These are phyloP conservation scores for Pseudogymnoascus sp. DNA, from an alignment of 2,329 filamentous ascomycete species.

Conservation along the genomic window DNA sequence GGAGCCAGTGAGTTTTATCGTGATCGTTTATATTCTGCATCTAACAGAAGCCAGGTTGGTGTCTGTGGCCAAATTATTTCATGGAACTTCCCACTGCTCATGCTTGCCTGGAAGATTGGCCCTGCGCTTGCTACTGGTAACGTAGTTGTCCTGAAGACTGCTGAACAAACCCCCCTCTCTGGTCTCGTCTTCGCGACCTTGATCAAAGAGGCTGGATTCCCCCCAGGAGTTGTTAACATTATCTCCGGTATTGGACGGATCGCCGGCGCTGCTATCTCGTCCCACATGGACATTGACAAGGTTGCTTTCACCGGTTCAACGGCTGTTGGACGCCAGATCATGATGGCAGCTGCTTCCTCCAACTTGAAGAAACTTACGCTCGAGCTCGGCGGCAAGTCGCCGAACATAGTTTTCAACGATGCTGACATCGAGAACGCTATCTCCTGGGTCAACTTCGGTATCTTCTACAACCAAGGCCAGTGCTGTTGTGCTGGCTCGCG, in stretches of 20 bases:
- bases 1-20: no score
- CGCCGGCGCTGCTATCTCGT: conserved; percentile 57
- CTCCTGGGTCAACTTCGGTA: conserved; percentile 52
- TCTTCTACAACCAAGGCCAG: conserved; percentile 39
- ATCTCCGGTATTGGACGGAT: conserved; percentile 61
- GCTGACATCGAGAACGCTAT: conserved; percentile 57
- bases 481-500: conserved; percentile 55
- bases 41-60: conserved; percentile 38
- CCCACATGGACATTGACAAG: conserved; percentile 62
- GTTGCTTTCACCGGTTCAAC: conserved; percentile 61
- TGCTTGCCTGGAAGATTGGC: conserved; percentile 62
- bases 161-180: conserved; percentile 52
- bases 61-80: conserved; percentile 69
- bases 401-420: conserved; percentile 57
- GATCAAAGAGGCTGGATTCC: conserved; percentile 58
- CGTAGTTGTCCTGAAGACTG: conserved; percentile 49
- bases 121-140: conserved; percentile 55
- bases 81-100: conserved; percentile 64
- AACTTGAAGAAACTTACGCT: conserved; percentile 61
- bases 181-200: conserved; percentile 48
- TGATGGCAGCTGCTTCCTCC: conserved; percentile 57
- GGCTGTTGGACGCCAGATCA: conserved; percentile 53
- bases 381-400: conserved; percentile 56
- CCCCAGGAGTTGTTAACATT: conserved; percentile 58
- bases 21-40: background rate